Evolutionary conservation across 2,329 filamentous ascomycete genomes (phyloP).

Genomic region (Phaeosphaeria sp.): DNA sequence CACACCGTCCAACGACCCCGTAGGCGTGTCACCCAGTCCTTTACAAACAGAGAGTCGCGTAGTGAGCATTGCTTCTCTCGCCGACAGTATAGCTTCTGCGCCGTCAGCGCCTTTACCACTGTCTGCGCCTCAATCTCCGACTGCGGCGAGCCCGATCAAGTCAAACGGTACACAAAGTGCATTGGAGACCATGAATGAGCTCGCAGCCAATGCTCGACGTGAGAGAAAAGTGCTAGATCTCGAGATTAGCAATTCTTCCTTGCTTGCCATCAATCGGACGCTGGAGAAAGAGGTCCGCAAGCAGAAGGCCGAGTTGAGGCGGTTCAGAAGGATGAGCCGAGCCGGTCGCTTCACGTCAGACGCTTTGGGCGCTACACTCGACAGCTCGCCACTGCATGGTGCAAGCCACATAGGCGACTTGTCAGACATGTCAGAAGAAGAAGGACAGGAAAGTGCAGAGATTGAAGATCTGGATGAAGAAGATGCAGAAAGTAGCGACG

Average conservation of each 20-base stretch:
- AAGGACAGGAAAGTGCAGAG: slow-evolving; percentile 25
- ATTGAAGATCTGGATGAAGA: slow-evolving; percentile 46
- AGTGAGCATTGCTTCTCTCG: slow-evolving; percentile 31
- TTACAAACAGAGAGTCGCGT: slow-evolving; percentile 43
- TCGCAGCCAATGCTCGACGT: slow-evolving; percentile 84
- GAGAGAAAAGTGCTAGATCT: slow-evolving; percentile 96
- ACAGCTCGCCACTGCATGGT: slow-evolving; percentile 38
- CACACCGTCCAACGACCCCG: slow-evolving; percentile 29
- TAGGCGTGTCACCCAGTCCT: slow-evolving; percentile 34
- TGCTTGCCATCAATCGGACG: slow-evolving; percentile 93
- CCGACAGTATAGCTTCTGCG: slow-evolving; percentile 35
- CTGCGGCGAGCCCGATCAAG: slow-evolving; percentile 65
- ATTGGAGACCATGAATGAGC: slow-evolving; percentile 71
- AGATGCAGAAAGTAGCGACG: slow-evolving; percentile 55
- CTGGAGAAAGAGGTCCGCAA: slow-evolving; percentile 90
- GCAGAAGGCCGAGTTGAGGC: slow-evolving; percentile 84
- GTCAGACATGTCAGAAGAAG: slow-evolving; percentile 47
- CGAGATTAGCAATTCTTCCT: slow-evolving; percentile 93
- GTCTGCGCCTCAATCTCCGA: slow-evolving; percentile 35
- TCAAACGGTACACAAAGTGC: slow-evolving; percentile 54
- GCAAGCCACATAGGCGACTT: slow-evolving; percentile 45
- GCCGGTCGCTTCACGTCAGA: slow-evolving; percentile 74
- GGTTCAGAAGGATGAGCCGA: slow-evolving; percentile 84
- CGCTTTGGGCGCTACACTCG: slow-evolving; percentile 57
- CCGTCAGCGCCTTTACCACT: slow-evolving; percentile 31